These are phyloP conservation scores for Plantago lanceolata DNA, from an alignment of 305 asterid species.

Conservation along the genomic window DNA sequence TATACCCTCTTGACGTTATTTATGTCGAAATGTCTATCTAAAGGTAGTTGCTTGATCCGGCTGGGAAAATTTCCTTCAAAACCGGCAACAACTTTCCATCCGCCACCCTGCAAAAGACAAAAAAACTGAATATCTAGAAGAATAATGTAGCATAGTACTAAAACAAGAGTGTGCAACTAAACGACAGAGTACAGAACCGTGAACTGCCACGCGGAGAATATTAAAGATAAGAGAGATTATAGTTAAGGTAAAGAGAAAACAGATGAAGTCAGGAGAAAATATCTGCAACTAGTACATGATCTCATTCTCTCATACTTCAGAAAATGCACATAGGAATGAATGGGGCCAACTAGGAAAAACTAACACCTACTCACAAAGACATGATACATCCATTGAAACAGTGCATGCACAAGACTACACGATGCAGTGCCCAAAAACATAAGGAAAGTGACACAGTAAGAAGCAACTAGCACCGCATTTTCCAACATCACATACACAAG, in stretches of 20 bases:
- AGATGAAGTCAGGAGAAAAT: neutral
- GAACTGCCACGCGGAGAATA: neutral
- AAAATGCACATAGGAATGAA: neutral
- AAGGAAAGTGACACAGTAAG: no score
- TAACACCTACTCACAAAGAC: neutral
- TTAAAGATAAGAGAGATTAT: neutral
- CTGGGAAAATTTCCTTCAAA: conserved; percentile 94
- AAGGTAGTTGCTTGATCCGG: conserved; percentile 85
- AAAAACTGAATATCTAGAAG: conserved; percentile 12
- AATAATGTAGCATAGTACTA: conserved; percentile 8
- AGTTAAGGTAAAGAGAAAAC: neutral
- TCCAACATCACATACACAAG: no score
- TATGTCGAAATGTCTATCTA: conserved; percentile 84
- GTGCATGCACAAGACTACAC: neutral
- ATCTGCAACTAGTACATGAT: conserved; percentile 1
- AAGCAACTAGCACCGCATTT: no score
- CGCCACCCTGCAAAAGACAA: conserved; percentile 54
- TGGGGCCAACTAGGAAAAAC: neutral
- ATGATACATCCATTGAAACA: neutral
- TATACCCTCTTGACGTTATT: conserved; percentile 87
- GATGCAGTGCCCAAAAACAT: no score
- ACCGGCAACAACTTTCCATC: conserved; percentile 95
- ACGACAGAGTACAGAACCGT: neutral
- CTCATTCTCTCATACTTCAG: neutral
- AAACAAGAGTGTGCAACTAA: neutral